Conservation (phyloP, 805 yeast species). For the Saccharomycopsis vini region DNA sequence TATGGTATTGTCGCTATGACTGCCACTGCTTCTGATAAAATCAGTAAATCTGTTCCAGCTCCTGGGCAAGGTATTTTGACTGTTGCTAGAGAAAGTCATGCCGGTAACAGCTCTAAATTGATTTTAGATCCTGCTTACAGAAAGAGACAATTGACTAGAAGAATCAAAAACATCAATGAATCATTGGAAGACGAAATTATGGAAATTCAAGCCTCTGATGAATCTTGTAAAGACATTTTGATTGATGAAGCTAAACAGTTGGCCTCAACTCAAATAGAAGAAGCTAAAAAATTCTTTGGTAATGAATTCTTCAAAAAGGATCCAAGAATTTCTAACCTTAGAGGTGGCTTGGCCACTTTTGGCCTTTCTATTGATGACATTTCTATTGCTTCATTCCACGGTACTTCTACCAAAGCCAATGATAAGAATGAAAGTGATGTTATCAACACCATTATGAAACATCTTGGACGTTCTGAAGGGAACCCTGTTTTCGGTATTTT, state of each 20-base stretch:
- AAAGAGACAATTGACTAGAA: slow-evolving; percentile 75
- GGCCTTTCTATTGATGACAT: slow-evolving; percentile 90
- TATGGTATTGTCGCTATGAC: slow-evolving; percentile 91
- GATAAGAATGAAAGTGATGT: slow-evolving; percentile 97
- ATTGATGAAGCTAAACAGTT: slow-evolving; percentile 79
- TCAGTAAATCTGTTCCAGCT: slow-evolving; percentile 98
- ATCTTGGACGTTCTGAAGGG: slow-evolving; percentile 94
- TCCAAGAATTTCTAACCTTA: slow-evolving; percentile 90
- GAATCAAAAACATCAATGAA: slow-evolving; percentile 74
- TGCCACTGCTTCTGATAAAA: slow-evolving; percentile 96
- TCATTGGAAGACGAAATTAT: slow-evolving; percentile 64
- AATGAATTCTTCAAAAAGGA: slow-evolving; percentile 86
- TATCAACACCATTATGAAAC: slow-evolving; percentile 84
- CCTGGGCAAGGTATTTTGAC: slow-evolving; percentile 99
- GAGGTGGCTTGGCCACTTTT: slow-evolving; percentile 94
- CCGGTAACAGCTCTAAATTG: slow-evolving; percentile 34
- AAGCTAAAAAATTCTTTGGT: slow-evolving; percentile 92
- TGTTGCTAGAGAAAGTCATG: slow-evolving; percentile 90
- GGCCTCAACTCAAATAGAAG: slow-evolving; percentile 73
- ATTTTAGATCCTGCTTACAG: slow-evolving; percentile 88
- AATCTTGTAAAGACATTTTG: slow-evolving; percentile 44
- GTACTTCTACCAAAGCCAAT: slow-evolving; percentile 97
- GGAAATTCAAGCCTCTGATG: slow-evolving; percentile 39
- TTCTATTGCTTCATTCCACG: slow-evolving; percentile 97
- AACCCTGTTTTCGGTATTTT: slow-evolving; percentile 96